Conservation (phyloP, 768 basidiomycete genomes). For the Gymnopilus dilepis region DNA sequence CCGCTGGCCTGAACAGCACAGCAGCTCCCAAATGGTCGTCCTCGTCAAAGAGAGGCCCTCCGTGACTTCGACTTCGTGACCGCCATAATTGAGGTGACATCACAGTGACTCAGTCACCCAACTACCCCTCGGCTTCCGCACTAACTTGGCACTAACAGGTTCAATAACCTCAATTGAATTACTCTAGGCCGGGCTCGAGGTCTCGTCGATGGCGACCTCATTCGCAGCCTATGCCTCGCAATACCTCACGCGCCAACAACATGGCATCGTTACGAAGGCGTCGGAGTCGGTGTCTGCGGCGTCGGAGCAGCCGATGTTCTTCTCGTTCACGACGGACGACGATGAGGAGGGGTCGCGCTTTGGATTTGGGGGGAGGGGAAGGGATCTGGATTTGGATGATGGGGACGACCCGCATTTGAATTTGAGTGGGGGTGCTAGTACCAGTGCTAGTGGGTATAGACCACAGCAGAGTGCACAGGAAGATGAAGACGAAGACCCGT, state of each 20-base stretch:
- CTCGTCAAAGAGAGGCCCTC: not conserved
- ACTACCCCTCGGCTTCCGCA: too few species aligned
- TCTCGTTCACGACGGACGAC: constrained; percentile 83
- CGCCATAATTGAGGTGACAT: too few species aligned
- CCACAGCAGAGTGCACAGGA: constrained; percentile 26
- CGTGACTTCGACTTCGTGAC: not conserved
- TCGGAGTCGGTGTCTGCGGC: constrained; percentile 54
- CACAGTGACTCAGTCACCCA: too few species aligned
- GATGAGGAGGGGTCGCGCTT: constrained; percentile 51
- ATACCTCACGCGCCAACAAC: constrained; percentile 65
- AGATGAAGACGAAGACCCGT: constrained; percentile 75
- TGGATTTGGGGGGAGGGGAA: too few species aligned
- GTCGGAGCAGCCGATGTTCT: constrained; percentile 83
- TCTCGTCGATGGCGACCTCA: constrained; percentile 11
- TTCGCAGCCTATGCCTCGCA: constrained; percentile 86
- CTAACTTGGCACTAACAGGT: too few species aligned
- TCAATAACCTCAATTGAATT: too few species aligned
- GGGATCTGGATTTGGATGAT: constrained; percentile 67
- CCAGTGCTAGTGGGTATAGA: not conserved
- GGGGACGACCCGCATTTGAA: constrained; percentile 78
- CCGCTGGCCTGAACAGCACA: too few species aligned
- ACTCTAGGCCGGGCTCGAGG: too few species aligned
- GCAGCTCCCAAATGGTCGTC: too few species aligned
- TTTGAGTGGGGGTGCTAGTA: constrained; percentile 35
- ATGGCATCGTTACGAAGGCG: constrained; percentile 31